These are phyloP conservation scores for Saccharum officinarum DNA, from an alignment of 176 grass and related monocot species.

Conservation along the genomic window DNA sequence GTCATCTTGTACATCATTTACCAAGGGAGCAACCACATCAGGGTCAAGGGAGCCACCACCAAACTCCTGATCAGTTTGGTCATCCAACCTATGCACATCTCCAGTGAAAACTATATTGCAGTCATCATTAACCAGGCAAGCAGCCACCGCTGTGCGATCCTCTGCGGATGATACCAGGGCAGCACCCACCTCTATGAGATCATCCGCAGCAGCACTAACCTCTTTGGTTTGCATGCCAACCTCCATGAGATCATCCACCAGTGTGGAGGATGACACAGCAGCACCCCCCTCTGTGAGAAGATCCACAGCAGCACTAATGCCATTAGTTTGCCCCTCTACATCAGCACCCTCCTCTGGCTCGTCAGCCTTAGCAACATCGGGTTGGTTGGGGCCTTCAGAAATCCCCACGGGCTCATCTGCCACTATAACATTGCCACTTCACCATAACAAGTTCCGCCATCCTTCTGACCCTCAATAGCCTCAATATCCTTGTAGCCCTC, in stretches of 20 bases:
- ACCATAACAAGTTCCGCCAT: neutral
- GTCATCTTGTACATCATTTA: conserved; percentile 22
- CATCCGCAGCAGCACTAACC: neutral
- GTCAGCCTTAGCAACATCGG: neutral
- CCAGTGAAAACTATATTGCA: neutral
- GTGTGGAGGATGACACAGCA: neutral
- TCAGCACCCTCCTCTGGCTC: neutral
- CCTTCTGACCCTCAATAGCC: conserved; percentile 2
- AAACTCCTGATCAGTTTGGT: conserved; percentile 26
- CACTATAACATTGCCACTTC: conserved; percentile 15
- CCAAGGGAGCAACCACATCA: neutral
- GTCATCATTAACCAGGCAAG: conserved; percentile 13
- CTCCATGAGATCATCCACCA: neutral
- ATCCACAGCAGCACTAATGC: neutral
- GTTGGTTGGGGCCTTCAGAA: neutral
- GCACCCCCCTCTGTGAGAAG: neutral
- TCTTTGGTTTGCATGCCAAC: conserved; percentile 9
- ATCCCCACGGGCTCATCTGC: neutral
- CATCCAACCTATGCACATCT: neutral
- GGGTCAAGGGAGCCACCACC: neutral
- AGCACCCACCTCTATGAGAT: conserved; percentile 9
- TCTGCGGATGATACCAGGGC: neutral
- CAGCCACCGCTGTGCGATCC: neutral
- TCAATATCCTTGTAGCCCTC: conserved; percentile 16
- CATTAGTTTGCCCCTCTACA: conserved; percentile 9